Evolutionary conservation across 192 early-diverging fungal species (phyloP), one percentile per base, ranked within the genome.

Genomic region (Entophlyctis luteolus): DNA sequence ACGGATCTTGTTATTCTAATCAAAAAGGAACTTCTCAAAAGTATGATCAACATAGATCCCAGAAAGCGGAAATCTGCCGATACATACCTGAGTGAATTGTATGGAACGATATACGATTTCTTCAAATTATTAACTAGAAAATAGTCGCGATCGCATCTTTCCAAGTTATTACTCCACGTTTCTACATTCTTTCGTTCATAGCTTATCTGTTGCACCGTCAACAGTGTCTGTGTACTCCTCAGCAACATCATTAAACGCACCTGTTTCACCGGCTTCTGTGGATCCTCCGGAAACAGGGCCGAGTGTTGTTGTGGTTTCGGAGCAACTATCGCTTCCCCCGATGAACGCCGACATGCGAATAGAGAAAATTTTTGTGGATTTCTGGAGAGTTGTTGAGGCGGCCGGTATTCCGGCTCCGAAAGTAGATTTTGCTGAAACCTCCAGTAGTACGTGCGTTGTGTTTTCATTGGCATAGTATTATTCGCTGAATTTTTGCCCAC

Each of bases 31-130:
- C 59, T 98, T 71, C 81, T 98, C 5, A 77, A 71, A 59, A 85
- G 89, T 63, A 98, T 98, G 96, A 91, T 96, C 45, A 87, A 91
- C 58, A 77, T 91, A 8, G 86, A 95, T 55, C 93, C 93, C 33
- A 72, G 70, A 6, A 79, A 88, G 48, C 77, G 96, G 35, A 78
- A 76, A 31, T 79, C 87, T 3, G 94, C 93, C 1, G 86, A 87
- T 25, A 78, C 81, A 31, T 97, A 93, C 56, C 72, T 98, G 14
- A 67, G 75, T 23, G 78, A 86, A 55, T 95, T 91, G 91, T 85
- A 75, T 28, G 59, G 4, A 39, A 42, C 0, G 58, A 20, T 42
- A 42, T 20, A 34, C 28, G 50, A 27, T 63, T 0, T 48, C 2
- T 46, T 8, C 37, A 12, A n/a, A n/a, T n/a, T n/a, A n/a, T n/a